Evolutionary conservation across 2,329 filamentous ascomycete species (phyloP).

Genomic region (Trichophyton verrucosum): DNA sequence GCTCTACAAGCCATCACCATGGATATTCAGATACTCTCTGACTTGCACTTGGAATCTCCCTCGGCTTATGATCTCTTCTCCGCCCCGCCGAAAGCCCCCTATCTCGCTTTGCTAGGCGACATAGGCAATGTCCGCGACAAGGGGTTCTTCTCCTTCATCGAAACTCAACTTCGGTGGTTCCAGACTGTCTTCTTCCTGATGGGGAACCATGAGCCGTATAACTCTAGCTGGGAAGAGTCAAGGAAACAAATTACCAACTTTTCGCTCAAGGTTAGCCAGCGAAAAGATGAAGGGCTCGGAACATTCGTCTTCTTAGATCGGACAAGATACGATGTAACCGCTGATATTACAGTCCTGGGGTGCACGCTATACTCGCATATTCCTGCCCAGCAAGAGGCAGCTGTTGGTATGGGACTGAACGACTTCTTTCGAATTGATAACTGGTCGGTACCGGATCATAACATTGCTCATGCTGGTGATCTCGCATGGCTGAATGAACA

Average conservation of each 20-base stretch:
- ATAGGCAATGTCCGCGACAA: constrained; percentile 39
- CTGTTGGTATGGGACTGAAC: constrained; percentile 35
- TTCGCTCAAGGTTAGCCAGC: constrained; percentile 14
- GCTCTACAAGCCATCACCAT: not conserved
- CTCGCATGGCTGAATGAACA: constrained; percentile 31
- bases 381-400: constrained; percentile 24
- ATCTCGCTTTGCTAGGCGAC: constrained; percentile 46
- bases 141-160: constrained; percentile 38
- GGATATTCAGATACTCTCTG: constrained; percentile 37
- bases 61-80: constrained; percentile 41
- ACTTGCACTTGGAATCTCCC: constrained; percentile 44
- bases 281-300: constrained; percentile 14
- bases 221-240: constrained; percentile 20
- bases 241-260: constrained; percentile 18
- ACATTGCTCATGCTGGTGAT: constrained; percentile 23
- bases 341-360: constrained; percentile 31
- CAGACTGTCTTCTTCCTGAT: constrained; percentile 40
- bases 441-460: constrained; percentile 26
- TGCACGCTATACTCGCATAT: constrained; percentile 42
- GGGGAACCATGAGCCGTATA: constrained; percentile 47
- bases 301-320: constrained; percentile 33
- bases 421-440: constrained; percentile 40
- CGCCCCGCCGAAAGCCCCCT: constrained; percentile 36
- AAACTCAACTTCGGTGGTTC: constrained; percentile 38
- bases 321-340: constrained; percentile 27